A percentile compares a stretch with the other conserved stretches of the same genome.
Conservation (phyloP, 352 stramenopile species). For the Labyrinthula sp. region DNA sequence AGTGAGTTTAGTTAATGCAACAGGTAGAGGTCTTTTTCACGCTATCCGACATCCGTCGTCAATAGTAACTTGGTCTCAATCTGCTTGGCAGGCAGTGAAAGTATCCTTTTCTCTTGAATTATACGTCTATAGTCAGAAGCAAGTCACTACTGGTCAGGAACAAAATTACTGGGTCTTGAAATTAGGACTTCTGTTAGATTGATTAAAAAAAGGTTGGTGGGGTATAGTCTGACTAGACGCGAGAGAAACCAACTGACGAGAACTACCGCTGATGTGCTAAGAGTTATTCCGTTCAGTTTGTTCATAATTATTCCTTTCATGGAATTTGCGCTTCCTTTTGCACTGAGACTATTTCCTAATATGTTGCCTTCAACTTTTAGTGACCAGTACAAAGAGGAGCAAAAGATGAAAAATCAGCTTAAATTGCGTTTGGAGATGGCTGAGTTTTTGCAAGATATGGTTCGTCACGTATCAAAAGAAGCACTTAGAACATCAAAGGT, state of each 20-base stretch:
- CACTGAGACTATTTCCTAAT: slow-evolving; percentile 91
- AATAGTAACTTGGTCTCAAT: too few relatives aligned
- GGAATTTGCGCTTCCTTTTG: slow-evolving; percentile 87
- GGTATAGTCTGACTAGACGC: slow-evolving; percentile 71
- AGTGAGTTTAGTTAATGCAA: too few relatives aligned
- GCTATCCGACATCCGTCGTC: too few relatives aligned
- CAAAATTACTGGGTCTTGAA: slow-evolving; percentile 81
- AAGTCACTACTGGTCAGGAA: slow-evolving; percentile 90
- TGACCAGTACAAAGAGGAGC: slow-evolving; percentile 70
- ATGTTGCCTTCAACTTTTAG: slow-evolving; percentile 95
- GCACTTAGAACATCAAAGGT: slow-evolving; percentile 20
- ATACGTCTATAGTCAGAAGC: too few relatives aligned
- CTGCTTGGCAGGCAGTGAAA: too few relatives aligned
- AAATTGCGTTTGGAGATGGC: slow-evolving; percentile 79
- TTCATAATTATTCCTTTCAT: slow-evolving; percentile 94
- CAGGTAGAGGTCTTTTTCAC: too few relatives aligned
- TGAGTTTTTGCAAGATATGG: slow-evolving; percentile 86
- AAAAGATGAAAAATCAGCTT: slow-evolving; percentile 92
- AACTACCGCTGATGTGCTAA: slow-evolving; percentile 82
- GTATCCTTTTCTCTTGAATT: too few relatives aligned
- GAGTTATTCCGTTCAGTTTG: slow-evolving; percentile 86
- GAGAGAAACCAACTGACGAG: slow-evolving; percentile 87
- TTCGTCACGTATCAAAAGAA: slow-evolving; percentile 44
- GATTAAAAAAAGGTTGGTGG: slow-evolving; percentile 59
- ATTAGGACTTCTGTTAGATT: slow-evolving; percentile 76